These are phyloP conservation scores for Theobroma cacao DNA, from an alignment of 345 rosid species.

Conservation along the genomic window DNA sequence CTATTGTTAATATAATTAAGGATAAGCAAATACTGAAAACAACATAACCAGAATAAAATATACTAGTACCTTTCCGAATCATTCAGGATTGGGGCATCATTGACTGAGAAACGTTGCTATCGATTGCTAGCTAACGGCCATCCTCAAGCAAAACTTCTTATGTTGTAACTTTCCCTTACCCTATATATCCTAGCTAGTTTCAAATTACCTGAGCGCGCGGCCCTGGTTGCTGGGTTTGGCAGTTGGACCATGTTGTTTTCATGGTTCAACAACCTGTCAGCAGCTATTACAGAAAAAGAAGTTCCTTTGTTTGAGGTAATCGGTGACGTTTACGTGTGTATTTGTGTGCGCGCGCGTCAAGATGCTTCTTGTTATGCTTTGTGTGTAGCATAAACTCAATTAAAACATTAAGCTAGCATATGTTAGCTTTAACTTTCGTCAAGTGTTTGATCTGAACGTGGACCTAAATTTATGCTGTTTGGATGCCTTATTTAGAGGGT, in stretches of 20 bases:
- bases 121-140: not conserved
- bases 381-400: not conserved
- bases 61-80: not conserved
- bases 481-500: slow-evolving; percentile 10
- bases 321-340: slow-evolving; percentile 24
- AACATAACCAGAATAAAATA: not conserved
- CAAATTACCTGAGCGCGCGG: not conserved
- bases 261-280: slow-evolving; percentile 40
- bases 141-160: not conserved
- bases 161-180: not conserved
- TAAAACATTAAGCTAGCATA: not conserved
- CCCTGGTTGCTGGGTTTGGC: slow-evolving; percentile 22
- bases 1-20: too few species aligned
- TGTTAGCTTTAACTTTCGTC: not conserved
- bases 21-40: not conserved
- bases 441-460: too few species aligned
- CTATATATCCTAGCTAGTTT: not conserved
- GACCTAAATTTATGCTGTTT: not conserved
- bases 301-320: slow-evolving; percentile 1
- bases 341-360: too few species aligned
- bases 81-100: not conserved
- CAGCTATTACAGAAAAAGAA: slow-evolving; percentile 5
- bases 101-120: not conserved
- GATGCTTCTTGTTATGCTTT: not conserved
- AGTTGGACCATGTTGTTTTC: slow-evolving; percentile 46